Conservation (phyloP, 2,329 filamentous ascomycete species). For the Aspergillus clavatus region DNA sequence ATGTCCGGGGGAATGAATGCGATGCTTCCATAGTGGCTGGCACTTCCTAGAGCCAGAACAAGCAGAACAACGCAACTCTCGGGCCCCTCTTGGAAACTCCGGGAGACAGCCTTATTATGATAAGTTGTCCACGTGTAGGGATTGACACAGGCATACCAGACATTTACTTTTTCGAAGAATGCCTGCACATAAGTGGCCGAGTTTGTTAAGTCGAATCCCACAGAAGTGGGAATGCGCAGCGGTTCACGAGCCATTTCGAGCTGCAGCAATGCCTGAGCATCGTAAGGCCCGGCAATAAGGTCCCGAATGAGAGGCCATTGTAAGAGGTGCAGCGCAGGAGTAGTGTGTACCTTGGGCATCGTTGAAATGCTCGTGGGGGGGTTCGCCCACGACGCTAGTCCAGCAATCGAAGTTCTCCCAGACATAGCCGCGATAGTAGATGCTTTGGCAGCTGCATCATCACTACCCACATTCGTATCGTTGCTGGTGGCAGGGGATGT, state of each 20-base stretch:
- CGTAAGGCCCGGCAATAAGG: constrained; percentile 70
- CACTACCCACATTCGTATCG: constrained; percentile 56
- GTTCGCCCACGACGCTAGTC: constrained; percentile 67
- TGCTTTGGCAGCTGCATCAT: constrained; percentile 46
- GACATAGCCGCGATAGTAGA: constrained; percentile 11
- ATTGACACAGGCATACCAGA: constrained; percentile 83
- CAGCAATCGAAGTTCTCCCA: constrained; percentile 52
- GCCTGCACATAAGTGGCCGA: constrained; percentile 70
- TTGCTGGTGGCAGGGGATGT: constrained; percentile 63
- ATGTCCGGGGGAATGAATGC: constrained; percentile 64
- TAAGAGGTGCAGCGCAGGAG: constrained; percentile 62
- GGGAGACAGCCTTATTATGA: constrained; percentile 69
- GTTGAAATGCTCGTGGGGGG: constrained; percentile 66
- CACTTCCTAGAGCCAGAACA: constrained; percentile 71
- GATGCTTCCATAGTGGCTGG: constrained; percentile 70
- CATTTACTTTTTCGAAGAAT: constrained; percentile 75
- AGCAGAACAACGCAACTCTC: constrained; percentile 79
- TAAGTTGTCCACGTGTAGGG: constrained; percentile 74
- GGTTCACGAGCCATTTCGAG: constrained; percentile 75
- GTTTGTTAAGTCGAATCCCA: constrained; percentile 68
- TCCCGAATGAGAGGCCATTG: constrained; percentile 76
- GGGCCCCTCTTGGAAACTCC: constrained; percentile 70
- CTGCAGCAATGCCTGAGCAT: constrained; percentile 75
- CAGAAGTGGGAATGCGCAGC: constrained; percentile 54
- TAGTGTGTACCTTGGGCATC: constrained; percentile 81